Conservation (phyloP, 805 yeast genomes). For the Candida quercuum region DNA sequence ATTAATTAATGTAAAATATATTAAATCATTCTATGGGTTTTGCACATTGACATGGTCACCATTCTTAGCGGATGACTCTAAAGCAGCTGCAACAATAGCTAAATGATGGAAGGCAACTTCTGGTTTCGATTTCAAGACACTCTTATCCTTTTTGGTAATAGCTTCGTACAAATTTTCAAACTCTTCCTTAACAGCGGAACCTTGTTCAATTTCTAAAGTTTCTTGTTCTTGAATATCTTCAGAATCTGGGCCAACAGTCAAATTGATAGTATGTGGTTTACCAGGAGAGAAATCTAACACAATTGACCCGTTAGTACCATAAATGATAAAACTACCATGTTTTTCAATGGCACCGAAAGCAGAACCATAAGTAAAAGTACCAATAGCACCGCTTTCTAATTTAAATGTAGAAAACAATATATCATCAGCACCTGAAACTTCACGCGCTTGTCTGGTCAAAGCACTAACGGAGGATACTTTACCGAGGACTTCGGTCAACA, state of each 20-base stretch:
- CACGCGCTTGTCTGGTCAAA: constrained; percentile 68
- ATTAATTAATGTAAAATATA: too few relatives aligned
- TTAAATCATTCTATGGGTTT: constrained; percentile 7
- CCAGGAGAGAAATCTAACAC: constrained; percentile 54
- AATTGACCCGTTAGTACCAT: constrained; percentile 77
- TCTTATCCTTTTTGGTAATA: constrained; percentile 57
- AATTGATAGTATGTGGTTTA: constrained; percentile 31
- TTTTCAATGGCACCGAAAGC: constrained; percentile 76
- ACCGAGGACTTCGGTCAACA: constrained; percentile 80
- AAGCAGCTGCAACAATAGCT: constrained; percentile 82
- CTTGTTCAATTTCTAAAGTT: constrained; percentile 27
- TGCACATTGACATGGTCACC: constrained; percentile 49
- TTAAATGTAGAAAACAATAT: constrained; percentile 69
- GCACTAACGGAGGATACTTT: constrained; percentile 67
- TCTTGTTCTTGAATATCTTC: constrained; percentile 20
- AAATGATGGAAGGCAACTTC: constrained; percentile 86
- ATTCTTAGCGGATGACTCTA: constrained; percentile 56
- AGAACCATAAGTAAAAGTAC: constrained; percentile 24
- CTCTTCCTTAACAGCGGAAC: constrained; percentile 55
- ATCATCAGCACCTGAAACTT: constrained; percentile 79
- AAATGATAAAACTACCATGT: constrained; percentile 58
- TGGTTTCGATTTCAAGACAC: constrained; percentile 54
- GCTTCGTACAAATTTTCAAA: constrained; percentile 54
- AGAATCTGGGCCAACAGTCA: constrained; percentile 23
- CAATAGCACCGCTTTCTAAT: constrained; percentile 73